phyloP scores from a whole-genome alignment of 2,329 filamentous ascomycete genomes.

The Cladophialophora chaetospira region DNA sequence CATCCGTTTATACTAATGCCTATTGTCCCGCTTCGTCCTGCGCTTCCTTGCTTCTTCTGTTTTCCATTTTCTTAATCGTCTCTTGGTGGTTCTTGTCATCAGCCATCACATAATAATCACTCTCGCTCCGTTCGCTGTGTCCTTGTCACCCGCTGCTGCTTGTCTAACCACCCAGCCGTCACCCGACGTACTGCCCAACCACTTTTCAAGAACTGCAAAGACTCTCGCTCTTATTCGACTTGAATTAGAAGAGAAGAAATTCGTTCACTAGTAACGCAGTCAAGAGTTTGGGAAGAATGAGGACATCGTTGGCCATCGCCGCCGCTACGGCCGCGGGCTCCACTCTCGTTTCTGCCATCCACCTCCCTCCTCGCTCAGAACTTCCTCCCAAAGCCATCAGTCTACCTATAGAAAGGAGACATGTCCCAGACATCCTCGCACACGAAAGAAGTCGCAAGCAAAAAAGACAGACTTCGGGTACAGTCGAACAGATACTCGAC shows the following conservation, averaged over 20 bases:
- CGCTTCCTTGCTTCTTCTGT: not conserved
- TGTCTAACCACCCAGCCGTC: not conserved
- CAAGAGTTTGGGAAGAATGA: slow-evolving; percentile 5
- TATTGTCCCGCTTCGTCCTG: not conserved
- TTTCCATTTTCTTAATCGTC: not conserved
- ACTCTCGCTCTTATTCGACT: too few species aligned
- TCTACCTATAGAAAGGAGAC: slow-evolving; percentile 28
- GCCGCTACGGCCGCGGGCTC: slow-evolving; percentile 16
- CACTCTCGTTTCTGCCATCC: slow-evolving; percentile 32
- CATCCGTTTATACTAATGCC: not conserved
- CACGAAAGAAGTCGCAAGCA: slow-evolving; percentile 26
- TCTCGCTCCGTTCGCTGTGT: not conserved
- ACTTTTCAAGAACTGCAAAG: not conserved
- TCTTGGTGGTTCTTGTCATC: not conserved
- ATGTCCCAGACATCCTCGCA: slow-evolving; percentile 23
- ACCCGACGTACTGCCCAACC: not conserved
- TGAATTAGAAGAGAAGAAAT: not conserved
- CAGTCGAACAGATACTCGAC: slow-evolving; percentile 28
- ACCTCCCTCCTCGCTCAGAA: slow-evolving; percentile 31
- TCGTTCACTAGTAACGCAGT: not conserved
- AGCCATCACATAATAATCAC: not conserved
- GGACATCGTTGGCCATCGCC: slow-evolving; percentile 9
- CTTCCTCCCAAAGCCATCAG: slow-evolving; percentile 21
- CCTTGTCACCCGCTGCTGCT: not conserved
- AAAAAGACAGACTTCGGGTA: slow-evolving; percentile 19